Percentiles rank a stretch among this genome's conserved stretches.
These are phyloP conservation scores for Thelonectria rubi DNA, from an alignment of 2,329 filamentous ascomycete genomes.

Conservation along the genomic window DNA sequence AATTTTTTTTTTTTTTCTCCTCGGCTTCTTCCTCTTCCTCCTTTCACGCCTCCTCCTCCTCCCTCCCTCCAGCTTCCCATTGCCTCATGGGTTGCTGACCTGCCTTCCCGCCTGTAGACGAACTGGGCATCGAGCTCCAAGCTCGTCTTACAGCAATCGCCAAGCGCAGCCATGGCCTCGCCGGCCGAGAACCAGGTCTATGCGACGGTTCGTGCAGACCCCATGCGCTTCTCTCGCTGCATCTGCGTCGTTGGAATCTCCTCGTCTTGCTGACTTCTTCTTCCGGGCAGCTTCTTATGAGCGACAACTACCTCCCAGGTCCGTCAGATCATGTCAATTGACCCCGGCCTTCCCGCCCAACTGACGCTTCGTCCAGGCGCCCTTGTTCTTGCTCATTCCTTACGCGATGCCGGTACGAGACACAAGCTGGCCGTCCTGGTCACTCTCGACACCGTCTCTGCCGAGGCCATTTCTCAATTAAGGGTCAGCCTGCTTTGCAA, in stretches of 20 bases:
- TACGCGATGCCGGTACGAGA: slow-evolving; percentile 87
- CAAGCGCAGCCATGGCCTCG: slow-evolving; percentile 48
- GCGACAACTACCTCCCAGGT: slow-evolving; percentile 94
- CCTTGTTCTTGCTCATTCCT: slow-evolving; percentile 90
- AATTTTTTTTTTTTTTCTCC: neutral
- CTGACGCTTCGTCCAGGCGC: slow-evolving; percentile 68
- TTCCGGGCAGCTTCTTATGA: slow-evolving; percentile 79
- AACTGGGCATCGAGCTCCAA: slow-evolving; percentile 34
- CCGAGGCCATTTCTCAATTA: slow-evolving; percentile 80
- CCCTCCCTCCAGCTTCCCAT: slow-evolving; percentile 13
- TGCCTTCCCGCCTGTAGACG: slow-evolving; percentile 32
- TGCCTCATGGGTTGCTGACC: slow-evolving; percentile 41
- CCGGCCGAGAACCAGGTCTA: slow-evolving; percentile 59
- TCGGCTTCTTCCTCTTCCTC: neutral
- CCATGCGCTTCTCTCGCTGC: slow-evolving; percentile 13
- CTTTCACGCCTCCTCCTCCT: slow-evolving; percentile 11
- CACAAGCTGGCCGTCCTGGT: slow-evolving; percentile 82
- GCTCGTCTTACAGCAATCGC: slow-evolving; percentile 35
- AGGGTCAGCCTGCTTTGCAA: slow-evolving; percentile 61
- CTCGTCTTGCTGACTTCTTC: slow-evolving; percentile 10
- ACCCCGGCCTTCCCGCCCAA: neutral
- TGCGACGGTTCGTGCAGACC: slow-evolving; percentile 60
- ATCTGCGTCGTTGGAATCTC: neutral
- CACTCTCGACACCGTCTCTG: slow-evolving; percentile 80
- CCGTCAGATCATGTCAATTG: slow-evolving; percentile 44